A percentile compares a stretch with the other conserved stretches of the same genome.
Conservation (phyloP, 345 rosid species). For the Acer campestre region DNA sequence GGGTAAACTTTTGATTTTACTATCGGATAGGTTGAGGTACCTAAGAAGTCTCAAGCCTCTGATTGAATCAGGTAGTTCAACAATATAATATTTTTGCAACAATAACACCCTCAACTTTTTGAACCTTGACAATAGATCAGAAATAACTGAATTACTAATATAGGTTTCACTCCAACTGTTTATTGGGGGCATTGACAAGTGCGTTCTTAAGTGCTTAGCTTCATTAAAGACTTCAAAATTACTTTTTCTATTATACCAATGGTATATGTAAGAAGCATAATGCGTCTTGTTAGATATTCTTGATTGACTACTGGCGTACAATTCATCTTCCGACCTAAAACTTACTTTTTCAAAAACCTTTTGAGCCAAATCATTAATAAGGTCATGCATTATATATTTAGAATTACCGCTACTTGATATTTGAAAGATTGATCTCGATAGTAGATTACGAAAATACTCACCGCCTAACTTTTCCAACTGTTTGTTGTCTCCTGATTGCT, state of each 20-base stretch:
- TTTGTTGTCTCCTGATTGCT: background rate
- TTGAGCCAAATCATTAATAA: background rate
- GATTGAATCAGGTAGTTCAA: background rate
- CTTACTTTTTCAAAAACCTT: background rate
- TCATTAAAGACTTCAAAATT: background rate
- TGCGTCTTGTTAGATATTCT: background rate
- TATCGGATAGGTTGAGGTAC: constrained; percentile 9
- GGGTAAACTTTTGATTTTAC: background rate
- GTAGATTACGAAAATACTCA: constrained; percentile 6
- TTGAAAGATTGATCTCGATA: constrained; percentile 13
- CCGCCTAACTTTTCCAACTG: constrained; percentile 13
- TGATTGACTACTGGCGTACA: background rate
- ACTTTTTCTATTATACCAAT: background rate
- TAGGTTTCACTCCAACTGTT: accelerated
- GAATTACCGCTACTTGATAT: background rate
- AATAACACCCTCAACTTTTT: background rate
- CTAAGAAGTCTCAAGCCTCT: constrained; percentile 2
- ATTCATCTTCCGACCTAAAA: background rate
- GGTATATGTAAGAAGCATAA: background rate
- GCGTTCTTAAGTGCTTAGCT: background rate
- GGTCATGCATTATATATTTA: background rate
- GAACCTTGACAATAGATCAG: background rate
- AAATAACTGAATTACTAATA: background rate
- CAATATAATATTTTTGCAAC: background rate
- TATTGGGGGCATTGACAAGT: background rate